Percentiles rank a stretch among this genome's conserved stretches.
phyloP scores from a whole-genome alignment of 1,139 yeast species.

The Geotrichum carabidarum region DNA sequence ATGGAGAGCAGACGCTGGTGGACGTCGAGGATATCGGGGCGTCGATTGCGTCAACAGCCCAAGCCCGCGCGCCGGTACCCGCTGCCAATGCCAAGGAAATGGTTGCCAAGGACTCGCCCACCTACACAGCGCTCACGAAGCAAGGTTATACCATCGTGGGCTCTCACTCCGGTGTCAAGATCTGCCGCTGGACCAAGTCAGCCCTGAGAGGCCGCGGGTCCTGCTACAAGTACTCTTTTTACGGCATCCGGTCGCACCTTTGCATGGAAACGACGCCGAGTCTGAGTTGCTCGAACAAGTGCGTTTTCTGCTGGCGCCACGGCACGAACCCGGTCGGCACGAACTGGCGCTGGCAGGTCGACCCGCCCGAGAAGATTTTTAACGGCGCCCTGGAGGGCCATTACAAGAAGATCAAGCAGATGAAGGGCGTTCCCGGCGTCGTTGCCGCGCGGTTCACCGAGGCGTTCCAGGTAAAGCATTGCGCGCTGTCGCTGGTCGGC shows the following conservation, averaged over 20 bases:
- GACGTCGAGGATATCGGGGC: constrained; percentile 84
- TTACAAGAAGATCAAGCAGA: constrained; percentile 83
- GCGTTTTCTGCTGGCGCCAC: constrained; percentile 97
- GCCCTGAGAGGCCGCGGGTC: constrained; percentile 93
- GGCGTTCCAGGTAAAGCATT: constrained; percentile 82
- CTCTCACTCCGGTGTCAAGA: constrained; percentile 90
- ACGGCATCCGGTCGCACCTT: constrained; percentile 82
- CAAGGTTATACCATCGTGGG: constrained; percentile 94
- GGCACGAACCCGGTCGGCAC: constrained; percentile 97
- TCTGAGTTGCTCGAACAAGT: constrained; percentile 86
- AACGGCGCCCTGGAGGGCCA: constrained; percentile 87
- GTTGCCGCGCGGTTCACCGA: constrained; percentile 85
- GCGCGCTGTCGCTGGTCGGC: constrained; percentile 89
- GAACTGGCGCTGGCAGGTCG: constrained; percentile 94
- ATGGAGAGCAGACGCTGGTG: constrained; percentile 40
- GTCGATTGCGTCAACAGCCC: constrained; percentile 23
- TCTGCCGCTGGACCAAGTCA: constrained; percentile 94
- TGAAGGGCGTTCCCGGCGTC: constrained; percentile 94
- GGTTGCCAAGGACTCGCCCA: constrained; percentile 89
- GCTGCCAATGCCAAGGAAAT: constrained; percentile 57
- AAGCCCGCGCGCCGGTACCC: constrained; percentile 21
- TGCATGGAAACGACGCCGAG: constrained; percentile 97
- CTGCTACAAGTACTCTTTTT: constrained; percentile 87
- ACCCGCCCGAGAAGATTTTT: constrained; percentile 75
- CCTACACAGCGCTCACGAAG: constrained; percentile 79